Conservation (phyloP, 2,329 filamentous ascomycete species). For the Colletotrichum sojae region DNA sequence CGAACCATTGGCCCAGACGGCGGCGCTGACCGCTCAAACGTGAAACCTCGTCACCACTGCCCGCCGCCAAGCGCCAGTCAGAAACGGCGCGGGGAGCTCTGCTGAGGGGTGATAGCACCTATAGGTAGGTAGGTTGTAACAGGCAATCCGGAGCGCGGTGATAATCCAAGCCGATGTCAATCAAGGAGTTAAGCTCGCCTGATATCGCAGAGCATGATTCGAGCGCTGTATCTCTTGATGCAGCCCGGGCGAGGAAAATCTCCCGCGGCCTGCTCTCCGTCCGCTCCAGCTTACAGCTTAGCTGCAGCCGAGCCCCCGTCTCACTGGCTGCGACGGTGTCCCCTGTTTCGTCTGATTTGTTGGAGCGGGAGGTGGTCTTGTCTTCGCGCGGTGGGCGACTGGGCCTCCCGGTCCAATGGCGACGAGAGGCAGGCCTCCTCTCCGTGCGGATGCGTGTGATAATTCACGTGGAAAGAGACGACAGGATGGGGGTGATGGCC, state of each 20-base stretch:
- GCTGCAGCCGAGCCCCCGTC: slow-evolving; percentile 26
- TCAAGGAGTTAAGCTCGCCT: slow-evolving; percentile 21
- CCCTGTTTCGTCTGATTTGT: slow-evolving; percentile 39
- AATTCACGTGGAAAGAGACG: slow-evolving; percentile 32
- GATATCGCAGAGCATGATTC: slow-evolving; percentile 34
- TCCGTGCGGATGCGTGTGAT: slow-evolving; percentile 2
- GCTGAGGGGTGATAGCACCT: slow-evolving; percentile 19
- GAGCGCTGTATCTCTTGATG: slow-evolving; percentile 27
- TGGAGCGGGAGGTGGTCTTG: slow-evolving; percentile 30
- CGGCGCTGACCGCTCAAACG: slow-evolving; percentile 40
- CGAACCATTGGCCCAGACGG: slow-evolving; percentile 36
- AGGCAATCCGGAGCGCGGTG: background rate
- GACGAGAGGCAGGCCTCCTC: slow-evolving; percentile 6
- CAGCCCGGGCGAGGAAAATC: slow-evolving; percentile 16
- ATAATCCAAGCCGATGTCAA: slow-evolving; percentile 2
- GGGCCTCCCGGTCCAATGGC: slow-evolving; percentile 24
- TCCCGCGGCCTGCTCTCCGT: slow-evolving; percentile 17
- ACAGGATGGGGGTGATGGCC: background rate
- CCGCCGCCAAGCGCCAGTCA: slow-evolving; percentile 35
- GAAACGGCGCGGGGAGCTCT: slow-evolving; percentile 6
- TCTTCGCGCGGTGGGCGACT: slow-evolving; percentile 17
- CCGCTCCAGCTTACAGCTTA: slow-evolving; percentile 11
- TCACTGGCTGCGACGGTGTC: slow-evolving; percentile 23
- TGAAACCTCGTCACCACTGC: slow-evolving; percentile 38
- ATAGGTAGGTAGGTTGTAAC: too few relatives aligned